Evolutionary conservation across 371 early-diverging fungal genomes (phyloP), one percentile per base, ranked within the genome.

Genomic region (Lichtheimia ornata): DNA sequence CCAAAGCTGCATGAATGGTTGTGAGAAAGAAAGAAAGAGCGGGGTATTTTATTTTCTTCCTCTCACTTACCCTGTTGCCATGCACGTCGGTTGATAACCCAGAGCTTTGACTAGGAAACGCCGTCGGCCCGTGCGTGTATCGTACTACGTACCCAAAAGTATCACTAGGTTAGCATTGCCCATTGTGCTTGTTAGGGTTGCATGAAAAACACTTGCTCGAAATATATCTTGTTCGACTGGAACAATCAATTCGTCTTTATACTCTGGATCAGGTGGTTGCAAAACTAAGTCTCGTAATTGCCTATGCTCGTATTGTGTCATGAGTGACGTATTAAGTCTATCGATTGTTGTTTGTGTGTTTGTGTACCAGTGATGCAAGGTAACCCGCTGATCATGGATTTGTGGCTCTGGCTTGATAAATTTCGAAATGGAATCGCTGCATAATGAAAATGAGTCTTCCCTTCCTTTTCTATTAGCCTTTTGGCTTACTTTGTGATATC

Each of bases 281-380:
- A 88, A 64, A 13, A 95, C 71, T 57, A 98, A 84, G 75, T 98
- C 97, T 51, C 96, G 82, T 41, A 98, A 81, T 75, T 98, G 98
- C 97, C 96, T 93, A 25, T 9, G 56, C 24, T 15, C 9, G 22
- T 40, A 14, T 54, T 44, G 22, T 64, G 15, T 20, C 25, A 20
- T 60, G 18, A 61, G 28, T 42, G 20, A 35, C 35, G 35, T 11
- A 35, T 14, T n/a, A 20, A 51, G 7, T 58, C 3, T 53, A 5
- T 30, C 35, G n/a, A 53, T 28, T 49, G 18, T 30, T 47, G 27
- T 27, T 41, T 50, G 27, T 22, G 22, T 58, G 7, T 40, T 61
- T 50, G 49, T 45, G 56, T 75, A 84, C 84, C 88, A 88, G 67
- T 88, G 88, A 59, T 85, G 87, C 52, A 88, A 83, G 7, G 84